Evolutionary conservation across 331 rosid species (phyloP), one percentile per base, ranked within the genome.

Genomic region (Spiraea crenata): DNA sequence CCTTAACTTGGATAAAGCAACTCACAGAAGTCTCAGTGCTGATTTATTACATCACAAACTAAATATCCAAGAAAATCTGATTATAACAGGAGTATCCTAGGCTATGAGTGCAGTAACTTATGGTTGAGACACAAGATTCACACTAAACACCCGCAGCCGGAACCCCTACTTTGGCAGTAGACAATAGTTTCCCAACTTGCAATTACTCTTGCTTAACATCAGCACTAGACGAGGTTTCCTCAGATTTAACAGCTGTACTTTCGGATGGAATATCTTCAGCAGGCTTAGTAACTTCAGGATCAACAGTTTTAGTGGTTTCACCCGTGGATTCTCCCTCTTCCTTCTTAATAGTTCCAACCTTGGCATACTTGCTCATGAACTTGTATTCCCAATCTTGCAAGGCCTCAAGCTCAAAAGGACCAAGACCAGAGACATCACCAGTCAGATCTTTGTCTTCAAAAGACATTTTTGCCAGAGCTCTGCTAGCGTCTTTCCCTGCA

Each of bases 371-470:
- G 76, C 92, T 79, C 89, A 85, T 83, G 73, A 92, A 92, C 88
- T 92, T 90, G 81, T 83, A 90, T 79, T 90, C 98, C 98, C 98
- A 92, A 49, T 92, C 98, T 83, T 88, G 98, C 78, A 92, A 84
- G 15, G 90, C 92, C 9, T 92, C 97, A 0, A 88, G 85, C 63
- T 92, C 97, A 11, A 82, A 92, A 16, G 96, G 87, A 6, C 96
- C 90, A 49, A 92, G 98, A 69, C 89, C 97, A 46, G 97, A 85
- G 72, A 79, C 75, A 77, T 90, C 97, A 3, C 96, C 97, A 0
- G 90, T 90, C 17, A 92, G 87, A 77, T 92, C 98, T 81, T 80
- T 84, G 12, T 88, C 93, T 80, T 92, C 98, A 45, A 92, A 92
- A 41, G 98, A 92, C 98, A 92, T 92, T 80, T 92, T 92, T 65